Percentiles rank a stretch among this genome's conserved stretches.
Conservation (phyloP, 352 stramenopile genomes). For the Globisporangium recalcitrans region DNA sequence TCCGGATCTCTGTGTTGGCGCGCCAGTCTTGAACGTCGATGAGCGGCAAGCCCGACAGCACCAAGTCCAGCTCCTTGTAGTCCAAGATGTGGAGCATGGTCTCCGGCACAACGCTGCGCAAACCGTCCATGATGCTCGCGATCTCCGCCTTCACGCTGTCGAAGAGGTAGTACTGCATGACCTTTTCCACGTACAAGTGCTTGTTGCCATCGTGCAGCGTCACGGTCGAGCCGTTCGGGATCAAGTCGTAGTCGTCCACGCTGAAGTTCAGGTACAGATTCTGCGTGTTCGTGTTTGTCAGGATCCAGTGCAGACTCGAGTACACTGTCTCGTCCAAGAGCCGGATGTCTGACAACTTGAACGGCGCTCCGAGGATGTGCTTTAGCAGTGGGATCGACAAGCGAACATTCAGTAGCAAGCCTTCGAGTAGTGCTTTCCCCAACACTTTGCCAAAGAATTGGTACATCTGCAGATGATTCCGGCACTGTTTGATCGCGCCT, state of each 20-base stretch:
- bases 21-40: conserved; percentile 90
- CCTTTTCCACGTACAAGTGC: conserved; percentile 88
- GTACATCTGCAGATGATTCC: conserved; percentile 57
- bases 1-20: conserved; percentile 57
- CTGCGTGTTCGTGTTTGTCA: conserved; percentile 48
- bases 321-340: conserved; percentile 72
- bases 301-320: conserved; percentile 57
- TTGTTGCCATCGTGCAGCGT: conserved; percentile 94
- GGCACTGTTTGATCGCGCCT: conserved; percentile 16
- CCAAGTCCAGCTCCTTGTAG: conserved; percentile 94
- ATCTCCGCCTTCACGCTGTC: conserved; percentile 89
- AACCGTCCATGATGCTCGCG: conserved; percentile 67
- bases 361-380: conserved; percentile 53
- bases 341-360: conserved; percentile 57
- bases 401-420: conserved; percentile 59
- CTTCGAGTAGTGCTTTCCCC: conserved; percentile 68
- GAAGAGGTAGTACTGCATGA: conserved; percentile 94
- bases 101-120: conserved; percentile 95
- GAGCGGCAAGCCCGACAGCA: conserved; percentile 59
- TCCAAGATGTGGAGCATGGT: conserved; percentile 96
- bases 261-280: conserved; percentile 60
- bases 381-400: conserved; percentile 65
- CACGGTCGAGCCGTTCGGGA: conserved; percentile 49
- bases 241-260: conserved; percentile 50
- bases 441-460: conserved; percentile 77